A percentile compares a stretch with the other conserved stretches of the same genome.
Evolutionary conservation across 202 grass and related monocot genomes (phyloP).

Genomic region (Elaeis oleifera): DNA sequence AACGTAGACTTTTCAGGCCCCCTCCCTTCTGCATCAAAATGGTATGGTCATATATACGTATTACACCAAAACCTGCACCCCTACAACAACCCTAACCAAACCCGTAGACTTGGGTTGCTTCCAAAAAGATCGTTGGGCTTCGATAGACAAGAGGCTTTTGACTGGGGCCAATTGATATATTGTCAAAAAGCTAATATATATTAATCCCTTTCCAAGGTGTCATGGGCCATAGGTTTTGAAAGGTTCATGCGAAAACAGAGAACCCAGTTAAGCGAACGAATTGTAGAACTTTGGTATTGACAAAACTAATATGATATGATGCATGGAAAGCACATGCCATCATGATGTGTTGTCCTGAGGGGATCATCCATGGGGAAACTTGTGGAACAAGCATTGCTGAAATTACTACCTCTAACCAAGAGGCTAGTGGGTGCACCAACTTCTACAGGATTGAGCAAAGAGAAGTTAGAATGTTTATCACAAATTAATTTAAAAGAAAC

Average conservation of each 20-base stretch:
- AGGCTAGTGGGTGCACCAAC: constrained; percentile 33
- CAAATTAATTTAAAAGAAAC: not conserved
- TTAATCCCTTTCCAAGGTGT: constrained; percentile 11
- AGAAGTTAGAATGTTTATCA: constrained; percentile 4
- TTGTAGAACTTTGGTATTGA: not conserved
- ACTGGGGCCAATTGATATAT: constrained; percentile 9
- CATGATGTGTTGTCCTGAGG: constrained; percentile 15
- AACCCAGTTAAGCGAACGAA: no score
- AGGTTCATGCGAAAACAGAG: constrained; percentile 6
- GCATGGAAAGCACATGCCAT: constrained; percentile 15
- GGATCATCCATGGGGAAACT: constrained; percentile 10
- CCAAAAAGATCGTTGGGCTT: no score
- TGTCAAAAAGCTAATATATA: constrained; percentile 18
- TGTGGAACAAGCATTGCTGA: constrained; percentile 30
- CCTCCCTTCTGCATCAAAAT: not conserved
- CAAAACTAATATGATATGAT: constrained; percentile 6
- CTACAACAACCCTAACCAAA: constrained; percentile 18
- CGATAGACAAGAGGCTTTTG: not conserved
- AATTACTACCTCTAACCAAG: constrained; percentile 6
- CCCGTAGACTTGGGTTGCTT: no score
- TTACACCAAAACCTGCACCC: not conserved
- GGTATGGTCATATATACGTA: constrained; percentile 1
- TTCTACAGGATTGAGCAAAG: not conserved
- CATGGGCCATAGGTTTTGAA: constrained; percentile 20
- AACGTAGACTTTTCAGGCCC: no score